Conservation (phyloP, 768 basidiomycete species). For the Phylloporus rhodoxanthus region DNA sequence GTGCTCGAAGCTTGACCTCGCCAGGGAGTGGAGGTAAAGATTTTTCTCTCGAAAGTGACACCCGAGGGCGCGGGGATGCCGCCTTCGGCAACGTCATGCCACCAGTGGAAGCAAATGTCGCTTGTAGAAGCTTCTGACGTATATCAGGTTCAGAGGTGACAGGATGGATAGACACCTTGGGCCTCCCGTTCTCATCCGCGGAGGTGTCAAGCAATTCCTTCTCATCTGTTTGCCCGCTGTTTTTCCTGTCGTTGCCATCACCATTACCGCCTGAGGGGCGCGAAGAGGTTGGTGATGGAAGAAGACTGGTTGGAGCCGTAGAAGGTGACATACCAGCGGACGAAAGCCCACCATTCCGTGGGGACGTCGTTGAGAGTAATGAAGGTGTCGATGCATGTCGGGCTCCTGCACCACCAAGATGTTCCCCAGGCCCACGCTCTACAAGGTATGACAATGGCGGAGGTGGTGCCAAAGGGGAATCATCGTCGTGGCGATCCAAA, state of each 20-base stretch:
- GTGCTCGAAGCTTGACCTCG: constrained; percentile 40
- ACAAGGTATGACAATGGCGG: constrained; percentile 89
- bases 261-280: constrained; percentile 55
- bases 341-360: constrained; percentile 46
- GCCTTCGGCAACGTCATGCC: constrained; percentile 27
- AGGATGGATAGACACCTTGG: constrained; percentile 43
- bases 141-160: constrained; percentile 60
- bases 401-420: constrained; percentile 35
- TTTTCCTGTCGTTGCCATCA: constrained; percentile 42
- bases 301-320: constrained; percentile 67
- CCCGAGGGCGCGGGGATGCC: constrained; percentile 9
- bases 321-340: constrained; percentile 66
- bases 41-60: constrained; percentile 52
- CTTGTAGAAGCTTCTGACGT: constrained; percentile 40
- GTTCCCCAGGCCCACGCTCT: constrained; percentile 46
- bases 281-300: constrained; percentile 73
- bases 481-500: constrained; percentile 48
- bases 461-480: constrained; percentile 79
- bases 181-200: constrained; percentile 31
- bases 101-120: constrained; percentile 31
- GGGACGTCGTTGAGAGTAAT: constrained; percentile 52
- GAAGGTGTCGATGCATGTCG: constrained; percentile 70
- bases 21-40: constrained; percentile 72
- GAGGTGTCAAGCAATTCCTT: constrained; percentile 32
- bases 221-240: constrained; percentile 40